Evolutionary conservation across 371 early-diverging fungal species (phyloP).

Genomic region (Rozella allomycis): DNA sequence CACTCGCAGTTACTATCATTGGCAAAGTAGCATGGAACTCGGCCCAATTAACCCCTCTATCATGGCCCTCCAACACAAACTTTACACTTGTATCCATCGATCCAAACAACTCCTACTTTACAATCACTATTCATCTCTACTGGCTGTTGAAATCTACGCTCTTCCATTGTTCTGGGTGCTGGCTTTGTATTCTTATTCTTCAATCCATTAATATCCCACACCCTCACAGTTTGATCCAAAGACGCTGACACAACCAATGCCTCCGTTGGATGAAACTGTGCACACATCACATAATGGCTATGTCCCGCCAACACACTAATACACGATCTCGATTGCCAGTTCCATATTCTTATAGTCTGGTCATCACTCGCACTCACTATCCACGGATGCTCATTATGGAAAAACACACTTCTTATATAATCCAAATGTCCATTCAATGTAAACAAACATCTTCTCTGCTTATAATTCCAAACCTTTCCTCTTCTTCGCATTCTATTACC

Average conservation of each 20-base stretch:
- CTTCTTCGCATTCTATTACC: too few species aligned
- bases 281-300: constrained; percentile 99
- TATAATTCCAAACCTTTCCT: constrained; percentile 99
- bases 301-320: constrained; percentile 94
- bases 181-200: constrained; percentile 10
- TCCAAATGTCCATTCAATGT: constrained; percentile 90
- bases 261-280: constrained; percentile 89
- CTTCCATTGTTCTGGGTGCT: constrained; percentile 15
- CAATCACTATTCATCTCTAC: constrained; percentile 10
- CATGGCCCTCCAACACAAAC: constrained; percentile 95
- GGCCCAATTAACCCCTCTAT: constrained; percentile 96
- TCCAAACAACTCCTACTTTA: constrained; percentile 72
- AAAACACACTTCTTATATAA: constrained; percentile 91
- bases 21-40: constrained; percentile 81
- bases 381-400: constrained; percentile 98
- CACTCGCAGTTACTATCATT: constrained; percentile 85
- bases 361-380: constrained; percentile 94
- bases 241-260: constrained; percentile 88
- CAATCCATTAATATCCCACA: constrained; percentile 92
- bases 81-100: constrained; percentile 85
- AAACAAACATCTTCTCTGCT: constrained; percentile 77
- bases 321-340: constrained; percentile 96
- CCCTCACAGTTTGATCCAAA: constrained; percentile 92
- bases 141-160: constrained; percentile 1
- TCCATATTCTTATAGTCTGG: constrained; percentile 97